phyloP scores from a whole-genome alignment of 345 rosid genomes.

The Populus pruinosa region DNA sequence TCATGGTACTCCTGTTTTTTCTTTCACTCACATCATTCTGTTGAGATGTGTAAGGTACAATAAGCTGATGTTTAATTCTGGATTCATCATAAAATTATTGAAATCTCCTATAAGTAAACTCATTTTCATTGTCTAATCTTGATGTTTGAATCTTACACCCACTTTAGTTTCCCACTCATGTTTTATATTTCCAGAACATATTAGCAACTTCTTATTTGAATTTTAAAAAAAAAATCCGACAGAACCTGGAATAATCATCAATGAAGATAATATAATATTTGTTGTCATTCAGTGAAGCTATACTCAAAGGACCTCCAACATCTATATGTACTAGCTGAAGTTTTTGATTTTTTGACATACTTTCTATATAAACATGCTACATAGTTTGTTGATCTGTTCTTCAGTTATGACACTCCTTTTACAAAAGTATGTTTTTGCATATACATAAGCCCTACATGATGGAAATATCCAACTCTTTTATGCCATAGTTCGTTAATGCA shows the following conservation, averaged over 20 bases:
- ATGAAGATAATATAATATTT: background rate
- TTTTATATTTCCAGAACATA: too few species aligned
- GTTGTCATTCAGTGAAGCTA: background rate
- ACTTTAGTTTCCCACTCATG: too few species aligned
- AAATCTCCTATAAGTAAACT: too few species aligned
- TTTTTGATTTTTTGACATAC: background rate
- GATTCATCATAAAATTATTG: too few species aligned
- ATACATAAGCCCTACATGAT: background rate
- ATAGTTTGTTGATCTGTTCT: background rate
- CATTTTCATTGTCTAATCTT: too few species aligned
- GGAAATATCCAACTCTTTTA: background rate
- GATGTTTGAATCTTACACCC: too few species aligned
- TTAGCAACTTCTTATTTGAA: too few species aligned
- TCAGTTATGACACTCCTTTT: background rate
- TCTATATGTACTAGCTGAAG: background rate
- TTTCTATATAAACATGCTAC: background rate
- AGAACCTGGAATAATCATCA: background rate
- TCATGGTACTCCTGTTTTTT: too few species aligned
- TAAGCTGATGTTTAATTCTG: too few species aligned
- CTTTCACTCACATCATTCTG: too few species aligned
- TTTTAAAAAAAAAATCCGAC: background rate
- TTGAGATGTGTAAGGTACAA: too few species aligned
- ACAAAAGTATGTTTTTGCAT: background rate
- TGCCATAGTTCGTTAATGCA: background rate
- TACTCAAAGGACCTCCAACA: background rate